Conservation (phyloP, 108 stramenopile genomes). For the Nannochloropsis granulata region DNA sequence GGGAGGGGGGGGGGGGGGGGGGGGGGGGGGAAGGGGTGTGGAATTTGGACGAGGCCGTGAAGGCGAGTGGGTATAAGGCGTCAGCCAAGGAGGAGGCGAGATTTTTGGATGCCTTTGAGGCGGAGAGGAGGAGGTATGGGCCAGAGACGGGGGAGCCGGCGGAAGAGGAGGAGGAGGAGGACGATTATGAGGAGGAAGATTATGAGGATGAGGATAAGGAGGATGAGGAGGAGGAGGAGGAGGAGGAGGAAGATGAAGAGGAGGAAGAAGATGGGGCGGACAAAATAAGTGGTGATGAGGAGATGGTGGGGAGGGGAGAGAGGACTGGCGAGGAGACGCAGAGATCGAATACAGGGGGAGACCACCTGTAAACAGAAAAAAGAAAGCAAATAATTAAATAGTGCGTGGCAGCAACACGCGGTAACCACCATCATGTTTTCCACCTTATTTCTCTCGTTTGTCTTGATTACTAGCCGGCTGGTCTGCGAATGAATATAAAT, state of each 20-base stretch:
- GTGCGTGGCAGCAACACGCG: no score
- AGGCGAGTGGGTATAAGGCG: not conserved
- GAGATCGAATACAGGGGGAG: not conserved
- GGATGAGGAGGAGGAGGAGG: not conserved
- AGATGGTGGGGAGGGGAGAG: not conserved
- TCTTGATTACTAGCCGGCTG: no score
- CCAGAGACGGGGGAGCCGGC: not conserved
- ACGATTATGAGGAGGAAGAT: not conserved
- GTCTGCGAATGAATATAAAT: no score
- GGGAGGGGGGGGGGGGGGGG: not conserved
- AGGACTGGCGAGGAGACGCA: not conserved
- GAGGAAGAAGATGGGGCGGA: not conserved
- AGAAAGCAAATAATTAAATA: no score
- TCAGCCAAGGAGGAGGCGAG: conserved; percentile 12
- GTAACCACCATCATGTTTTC: no score
- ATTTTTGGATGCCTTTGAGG: conserved; percentile 5
- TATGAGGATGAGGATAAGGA: not conserved
- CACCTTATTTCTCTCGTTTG: no score
- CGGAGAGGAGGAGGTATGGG: not conserved
- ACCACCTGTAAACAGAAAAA: not conserved
- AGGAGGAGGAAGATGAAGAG: not conserved
- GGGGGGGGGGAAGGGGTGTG: not conserved
- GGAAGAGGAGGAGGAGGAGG: conserved; percentile 8
- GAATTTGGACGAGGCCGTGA: not conserved
- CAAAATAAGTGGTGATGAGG: not conserved